Percentiles rank a stretch among this genome's conserved stretches.
Conservation (phyloP, 495 filamentous ascomycete species). For the Aspergillus diversus region DNA sequence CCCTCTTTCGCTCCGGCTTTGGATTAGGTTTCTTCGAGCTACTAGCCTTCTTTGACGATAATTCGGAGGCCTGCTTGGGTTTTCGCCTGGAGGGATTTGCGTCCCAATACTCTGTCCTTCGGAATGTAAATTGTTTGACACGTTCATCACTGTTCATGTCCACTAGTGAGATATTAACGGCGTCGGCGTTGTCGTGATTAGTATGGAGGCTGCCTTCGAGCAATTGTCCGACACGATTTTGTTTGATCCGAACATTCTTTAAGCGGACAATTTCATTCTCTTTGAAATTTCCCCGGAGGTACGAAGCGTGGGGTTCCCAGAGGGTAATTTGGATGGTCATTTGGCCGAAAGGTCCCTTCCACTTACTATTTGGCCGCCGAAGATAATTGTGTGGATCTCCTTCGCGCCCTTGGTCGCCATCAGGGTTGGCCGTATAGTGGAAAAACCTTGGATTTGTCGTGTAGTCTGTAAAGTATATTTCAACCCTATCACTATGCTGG, state of each 20-base stretch:
- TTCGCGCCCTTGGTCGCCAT: constrained; percentile 39
- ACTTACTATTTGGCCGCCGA: constrained; percentile 44
- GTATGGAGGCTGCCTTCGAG: constrained; percentile 75
- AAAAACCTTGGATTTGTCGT: constrained; percentile 68
- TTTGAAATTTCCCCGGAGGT: constrained; percentile 57
- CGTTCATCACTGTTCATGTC: constrained; percentile 47
- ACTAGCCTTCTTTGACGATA: constrained; percentile 38
- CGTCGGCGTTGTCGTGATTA: constrained; percentile 56
- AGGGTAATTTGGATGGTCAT: constrained; percentile 72
- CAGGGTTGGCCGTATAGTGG: constrained; percentile 52
- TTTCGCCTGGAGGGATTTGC: constrained; percentile 44
- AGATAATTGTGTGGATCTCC: constrained; percentile 56
- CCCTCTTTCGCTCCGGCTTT: constrained; percentile 32
- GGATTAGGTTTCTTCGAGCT: constrained; percentile 32
- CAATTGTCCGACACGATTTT: constrained; percentile 44
- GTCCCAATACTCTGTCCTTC: constrained; percentile 65
- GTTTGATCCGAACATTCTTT: constrained; percentile 73
- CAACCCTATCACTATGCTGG: constrained; percentile 48
- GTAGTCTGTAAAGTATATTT: constrained; percentile 86
- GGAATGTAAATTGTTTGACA: constrained; percentile 62
- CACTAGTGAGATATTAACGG: constrained; percentile 57
- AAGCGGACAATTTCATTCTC: constrained; percentile 65
- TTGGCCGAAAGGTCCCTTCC: constrained; percentile 80
- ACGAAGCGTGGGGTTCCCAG: constrained; percentile 68
- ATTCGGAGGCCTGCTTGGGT: constrained; percentile 39